Evolutionary conservation across 2,329 filamentous ascomycete genomes (phyloP).

Genomic region (Colletotrichum cereale): DNA sequence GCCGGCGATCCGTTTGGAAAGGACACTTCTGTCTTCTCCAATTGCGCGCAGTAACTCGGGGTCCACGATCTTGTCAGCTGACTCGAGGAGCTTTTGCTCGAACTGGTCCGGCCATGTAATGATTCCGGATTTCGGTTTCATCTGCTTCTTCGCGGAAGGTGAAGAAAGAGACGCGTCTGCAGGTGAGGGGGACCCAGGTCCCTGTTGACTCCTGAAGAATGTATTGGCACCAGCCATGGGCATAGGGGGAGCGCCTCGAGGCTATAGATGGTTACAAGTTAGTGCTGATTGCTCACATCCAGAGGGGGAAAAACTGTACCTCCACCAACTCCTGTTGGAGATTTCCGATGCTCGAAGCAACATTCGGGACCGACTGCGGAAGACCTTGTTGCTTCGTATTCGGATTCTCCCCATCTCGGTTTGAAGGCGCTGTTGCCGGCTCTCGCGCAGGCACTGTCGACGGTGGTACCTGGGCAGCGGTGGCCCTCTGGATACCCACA

Average conservation of each 20-base stretch:
- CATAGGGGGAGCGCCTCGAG: conserved; percentile 42
- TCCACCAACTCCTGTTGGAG: conserved; percentile 1
- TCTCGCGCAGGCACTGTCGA: background rate
- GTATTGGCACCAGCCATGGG: conserved; percentile 54
- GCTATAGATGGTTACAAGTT: conserved; percentile 15
- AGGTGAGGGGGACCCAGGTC: conserved; percentile 3
- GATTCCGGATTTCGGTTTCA: conserved; percentile 7
- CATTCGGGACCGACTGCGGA: background rate
- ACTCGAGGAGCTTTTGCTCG: conserved; percentile 37
- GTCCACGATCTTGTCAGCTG: conserved; percentile 22
- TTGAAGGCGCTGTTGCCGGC: background rate
- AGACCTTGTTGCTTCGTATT: background rate
- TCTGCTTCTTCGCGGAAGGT: conserved; percentile 2
- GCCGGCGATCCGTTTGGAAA: conserved; percentile 42
- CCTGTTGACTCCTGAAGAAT: conserved; percentile 48
- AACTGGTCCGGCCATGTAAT: conserved; percentile 44
- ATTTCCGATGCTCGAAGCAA: background rate
- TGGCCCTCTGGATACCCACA: background rate
- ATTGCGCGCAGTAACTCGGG: conserved; percentile 12
- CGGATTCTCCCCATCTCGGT: background rate
- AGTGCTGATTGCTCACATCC: background rate
- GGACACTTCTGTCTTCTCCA: conserved; percentile 6
- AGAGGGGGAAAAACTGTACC: background rate
- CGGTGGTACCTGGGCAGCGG: background rate
- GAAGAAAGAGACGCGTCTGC: background rate